phyloP scores from a whole-genome alignment of 2,329 filamentous ascomycete species.

The Colletotrichum sp. region DNA sequence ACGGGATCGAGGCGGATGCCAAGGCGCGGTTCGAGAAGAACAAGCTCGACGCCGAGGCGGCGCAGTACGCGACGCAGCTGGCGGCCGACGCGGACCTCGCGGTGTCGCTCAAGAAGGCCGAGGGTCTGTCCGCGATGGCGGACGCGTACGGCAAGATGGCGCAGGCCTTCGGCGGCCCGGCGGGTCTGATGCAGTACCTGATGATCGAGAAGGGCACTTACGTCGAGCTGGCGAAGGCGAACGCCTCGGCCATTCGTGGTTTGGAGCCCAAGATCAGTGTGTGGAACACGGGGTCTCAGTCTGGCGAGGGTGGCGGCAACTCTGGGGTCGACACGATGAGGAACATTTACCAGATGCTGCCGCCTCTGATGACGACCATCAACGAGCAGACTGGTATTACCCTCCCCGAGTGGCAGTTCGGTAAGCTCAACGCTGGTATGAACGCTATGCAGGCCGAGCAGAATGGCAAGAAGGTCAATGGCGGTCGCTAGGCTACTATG shows the following conservation, averaged over 20 bases:
- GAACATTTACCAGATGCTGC: constrained; percentile 84
- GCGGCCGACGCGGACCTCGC: constrained; percentile 66
- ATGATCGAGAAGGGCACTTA: constrained; percentile 88
- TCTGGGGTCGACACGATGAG: constrained; percentile 67
- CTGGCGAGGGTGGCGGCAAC: constrained; percentile 41
- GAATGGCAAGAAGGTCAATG: not conserved
- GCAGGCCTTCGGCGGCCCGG: constrained; percentile 76
- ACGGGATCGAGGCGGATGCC: constrained; percentile 51
- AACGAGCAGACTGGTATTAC: constrained; percentile 87
- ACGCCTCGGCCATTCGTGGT: constrained; percentile 76
- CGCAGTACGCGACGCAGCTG: constrained; percentile 41
- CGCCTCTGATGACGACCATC: constrained; percentile 83
- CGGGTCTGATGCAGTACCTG: constrained; percentile 80
- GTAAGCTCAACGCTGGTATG: constrained; percentile 42
- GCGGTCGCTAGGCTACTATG: not conserved
- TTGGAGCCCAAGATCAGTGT: constrained; percentile 89
- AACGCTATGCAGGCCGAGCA: constrained; percentile 30
- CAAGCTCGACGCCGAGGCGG: constrained; percentile 46
- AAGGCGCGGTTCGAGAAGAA: constrained; percentile 43
- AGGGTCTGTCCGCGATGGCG: constrained; percentile 78
- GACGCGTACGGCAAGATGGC: constrained; percentile 78
- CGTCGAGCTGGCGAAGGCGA: constrained; percentile 77
- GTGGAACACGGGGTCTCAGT: constrained; percentile 73
- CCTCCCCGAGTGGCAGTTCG: constrained; percentile 78
- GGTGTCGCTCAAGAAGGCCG: constrained; percentile 73